Evolutionary conservation across 768 basidiomycete genomes (phyloP).

Genomic region (Lyophyllum decastes): DNA sequence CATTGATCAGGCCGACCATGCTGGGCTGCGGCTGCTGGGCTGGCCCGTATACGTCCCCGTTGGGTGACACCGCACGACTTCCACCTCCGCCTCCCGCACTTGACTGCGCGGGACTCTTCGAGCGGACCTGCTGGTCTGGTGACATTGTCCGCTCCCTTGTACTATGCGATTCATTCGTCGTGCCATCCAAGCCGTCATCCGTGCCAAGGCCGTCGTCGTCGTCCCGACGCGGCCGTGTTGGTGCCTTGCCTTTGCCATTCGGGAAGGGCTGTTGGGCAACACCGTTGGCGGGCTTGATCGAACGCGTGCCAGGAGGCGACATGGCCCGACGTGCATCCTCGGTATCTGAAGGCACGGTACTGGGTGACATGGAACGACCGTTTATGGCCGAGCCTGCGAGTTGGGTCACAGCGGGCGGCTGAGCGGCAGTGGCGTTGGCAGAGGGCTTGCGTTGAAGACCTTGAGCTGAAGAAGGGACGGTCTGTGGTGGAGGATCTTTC

Average conservation of each 20-base stretch:
- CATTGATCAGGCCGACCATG: slow-evolving; percentile 57
- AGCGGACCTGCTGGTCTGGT: slow-evolving; percentile 50
- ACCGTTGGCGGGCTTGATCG: slow-evolving; percentile 47
- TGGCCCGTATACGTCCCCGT: slow-evolving; percentile 25
- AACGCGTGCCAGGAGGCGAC: slow-evolving; percentile 58
- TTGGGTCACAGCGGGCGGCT: slow-evolving; percentile 25
- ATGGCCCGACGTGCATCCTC: slow-evolving; percentile 68
- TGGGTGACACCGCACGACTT: slow-evolving; percentile 65
- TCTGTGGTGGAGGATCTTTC: slow-evolving; percentile 21
- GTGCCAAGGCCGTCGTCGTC: slow-evolving; percentile 42
- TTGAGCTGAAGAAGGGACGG: slow-evolving; percentile 12
- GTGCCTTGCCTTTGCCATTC: slow-evolving; percentile 52
- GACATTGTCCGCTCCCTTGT: slow-evolving; percentile 52
- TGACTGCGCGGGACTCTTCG: slow-evolving; percentile 59
- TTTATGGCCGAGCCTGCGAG: slow-evolving; percentile 25
- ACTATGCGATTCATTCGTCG: slow-evolving; percentile 36
- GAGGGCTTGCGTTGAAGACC: slow-evolving; percentile 49
- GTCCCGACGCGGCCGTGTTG: slow-evolving; percentile 50
- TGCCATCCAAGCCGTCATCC: slow-evolving; percentile 60
- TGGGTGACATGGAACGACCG: slow-evolving; percentile 69
- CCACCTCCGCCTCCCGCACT: slow-evolving; percentile 47
- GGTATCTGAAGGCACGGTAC: slow-evolving; percentile 42
- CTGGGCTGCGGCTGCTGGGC: slow-evolving; percentile 44
- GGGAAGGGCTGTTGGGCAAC: slow-evolving; percentile 34
- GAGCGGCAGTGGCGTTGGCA: slow-evolving; percentile 32